A percentile compares a stretch with the other conserved stretches of the same genome.
Conservation (phyloP, 257 asterid genomes). For the Capsicum rhomboideum region DNA sequence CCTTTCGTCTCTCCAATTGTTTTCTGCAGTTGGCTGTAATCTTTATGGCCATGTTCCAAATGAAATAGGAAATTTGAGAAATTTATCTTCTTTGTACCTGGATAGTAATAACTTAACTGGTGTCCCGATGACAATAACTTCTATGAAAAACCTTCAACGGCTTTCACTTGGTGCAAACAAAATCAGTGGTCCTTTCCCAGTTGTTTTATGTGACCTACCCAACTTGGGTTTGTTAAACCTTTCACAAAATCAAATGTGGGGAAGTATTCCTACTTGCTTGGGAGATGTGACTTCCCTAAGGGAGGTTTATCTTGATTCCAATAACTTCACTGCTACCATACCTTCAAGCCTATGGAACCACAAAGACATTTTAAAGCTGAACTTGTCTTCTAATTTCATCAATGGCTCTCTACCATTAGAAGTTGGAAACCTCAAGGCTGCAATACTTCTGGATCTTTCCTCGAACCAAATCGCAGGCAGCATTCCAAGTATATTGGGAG, state of each 20-base stretch:
- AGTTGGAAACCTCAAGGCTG: constrained; percentile 12
- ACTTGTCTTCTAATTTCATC: constrained; percentile 24
- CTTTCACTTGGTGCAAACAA: not conserved
- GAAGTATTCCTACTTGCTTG: constrained; percentile 22
- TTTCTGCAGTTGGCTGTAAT: not conserved
- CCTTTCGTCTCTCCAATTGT: not conserved
- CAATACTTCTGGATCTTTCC: constrained; percentile 12
- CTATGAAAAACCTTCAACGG: constrained; percentile 3
- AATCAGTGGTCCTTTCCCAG: constrained; percentile 13
- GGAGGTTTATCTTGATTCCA: constrained; percentile 2
- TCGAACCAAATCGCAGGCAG: constrained; percentile 17
- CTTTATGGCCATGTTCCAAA: not conserved
- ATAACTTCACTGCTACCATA: constrained; percentile 14
- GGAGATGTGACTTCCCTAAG: constrained; percentile 19
- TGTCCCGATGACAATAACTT: constrained; percentile 1
- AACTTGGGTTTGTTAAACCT: not conserved
- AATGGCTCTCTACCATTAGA: constrained; percentile 11
- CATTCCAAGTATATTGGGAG: constrained; percentile 16
- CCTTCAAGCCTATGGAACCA: constrained; percentile 12
- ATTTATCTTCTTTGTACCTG: not conserved
- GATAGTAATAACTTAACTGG: constrained; percentile 16
- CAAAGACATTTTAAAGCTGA: constrained; percentile 9
- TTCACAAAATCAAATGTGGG: constrained; percentile 11
- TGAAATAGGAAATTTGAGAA: constrained; percentile 21
- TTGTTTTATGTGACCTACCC: not conserved